phyloP scores from a whole-genome alignment of 2,329 filamentous ascomycete species.

The Sporothrix brasiliensis region DNA sequence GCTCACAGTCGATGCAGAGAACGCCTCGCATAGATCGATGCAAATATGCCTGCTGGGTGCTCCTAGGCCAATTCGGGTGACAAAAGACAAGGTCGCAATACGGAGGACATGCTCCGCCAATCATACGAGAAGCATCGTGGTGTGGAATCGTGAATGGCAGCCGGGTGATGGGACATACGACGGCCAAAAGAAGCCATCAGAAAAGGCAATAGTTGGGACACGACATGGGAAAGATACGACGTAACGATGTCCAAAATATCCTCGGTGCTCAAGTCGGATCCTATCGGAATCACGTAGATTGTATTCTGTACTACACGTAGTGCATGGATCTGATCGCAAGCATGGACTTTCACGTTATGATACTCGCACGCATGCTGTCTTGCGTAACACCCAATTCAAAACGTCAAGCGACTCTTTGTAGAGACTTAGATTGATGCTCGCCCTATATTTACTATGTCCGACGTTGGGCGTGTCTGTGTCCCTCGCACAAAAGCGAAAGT shows the following conservation, averaged over 20 bases:
- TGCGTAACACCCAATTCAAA: neutral
- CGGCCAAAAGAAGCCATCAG: neutral
- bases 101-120: conserved; percentile 29
- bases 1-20: too few species aligned
- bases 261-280: neutral
- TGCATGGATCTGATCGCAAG: too few species aligned
- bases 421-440: too few species aligned
- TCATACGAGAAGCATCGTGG: neutral
- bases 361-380: neutral
- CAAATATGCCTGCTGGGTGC: too few species aligned
- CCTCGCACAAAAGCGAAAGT: neutral
- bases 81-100: neutral
- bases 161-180: neutral
- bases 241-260: neutral
- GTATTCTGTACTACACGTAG: neutral
- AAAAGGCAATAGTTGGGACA: neutral
- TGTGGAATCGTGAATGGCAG: neutral
- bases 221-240: neutral
- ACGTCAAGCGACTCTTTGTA: too few species aligned
- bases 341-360: neutral
- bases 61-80: conserved; percentile 6
- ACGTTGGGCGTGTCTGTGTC: neutral
- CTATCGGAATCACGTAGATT: neutral
- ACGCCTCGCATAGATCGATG: too few species aligned
- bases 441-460: neutral